Conservation (phyloP, 1,139 yeast genomes). For the Diutina pseudorugosa region DNA sequence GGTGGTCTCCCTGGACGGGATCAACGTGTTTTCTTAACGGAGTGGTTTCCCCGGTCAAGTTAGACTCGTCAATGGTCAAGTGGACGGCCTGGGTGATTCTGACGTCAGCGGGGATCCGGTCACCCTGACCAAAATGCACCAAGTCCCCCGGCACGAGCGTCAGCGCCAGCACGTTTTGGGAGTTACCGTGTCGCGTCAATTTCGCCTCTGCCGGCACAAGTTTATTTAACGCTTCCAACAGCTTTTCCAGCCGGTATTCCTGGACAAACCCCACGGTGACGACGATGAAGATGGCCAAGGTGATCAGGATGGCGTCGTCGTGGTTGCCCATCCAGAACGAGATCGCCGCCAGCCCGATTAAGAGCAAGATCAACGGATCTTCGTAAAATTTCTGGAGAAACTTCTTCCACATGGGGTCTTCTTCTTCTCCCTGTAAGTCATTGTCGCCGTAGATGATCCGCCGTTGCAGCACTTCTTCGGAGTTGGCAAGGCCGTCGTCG, state of each 20-base stretch:
- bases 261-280: slow-evolving; percentile 95
- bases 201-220: slow-evolving; percentile 92
- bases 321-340: slow-evolving; percentile 85
- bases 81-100: slow-evolving; percentile 70
- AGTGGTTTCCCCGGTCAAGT: slow-evolving; percentile 85
- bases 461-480: slow-evolving; percentile 60
- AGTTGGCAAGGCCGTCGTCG: slow-evolving; percentile 45
- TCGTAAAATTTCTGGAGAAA: slow-evolving; percentile 73
- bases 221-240: slow-evolving; percentile 80
- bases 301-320: slow-evolving; percentile 85
- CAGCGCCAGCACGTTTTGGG: slow-evolving; percentile 72
- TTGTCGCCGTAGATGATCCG: slow-evolving; percentile 67
- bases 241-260: slow-evolving; percentile 88
- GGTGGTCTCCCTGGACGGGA: slow-evolving; percentile 12
- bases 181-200: slow-evolving; percentile 66
- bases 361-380: slow-evolving; percentile 75
- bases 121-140: slow-evolving; percentile 82
- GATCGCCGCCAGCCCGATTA: slow-evolving; percentile 78
- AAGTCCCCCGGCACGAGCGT: slow-evolving; percentile 89
- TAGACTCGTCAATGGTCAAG: slow-evolving; percentile 78
- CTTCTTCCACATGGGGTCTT: slow-evolving; percentile 56
- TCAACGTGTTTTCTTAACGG: slow-evolving; percentile 58
- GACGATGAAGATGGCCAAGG: slow-evolving; percentile 79
- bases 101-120: slow-evolving; percentile 88
- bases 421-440: slow-evolving; percentile 63